phyloP scores from a whole-genome alignment of 441 rosid species.

The Cnidoscolus chayamansa region DNA sequence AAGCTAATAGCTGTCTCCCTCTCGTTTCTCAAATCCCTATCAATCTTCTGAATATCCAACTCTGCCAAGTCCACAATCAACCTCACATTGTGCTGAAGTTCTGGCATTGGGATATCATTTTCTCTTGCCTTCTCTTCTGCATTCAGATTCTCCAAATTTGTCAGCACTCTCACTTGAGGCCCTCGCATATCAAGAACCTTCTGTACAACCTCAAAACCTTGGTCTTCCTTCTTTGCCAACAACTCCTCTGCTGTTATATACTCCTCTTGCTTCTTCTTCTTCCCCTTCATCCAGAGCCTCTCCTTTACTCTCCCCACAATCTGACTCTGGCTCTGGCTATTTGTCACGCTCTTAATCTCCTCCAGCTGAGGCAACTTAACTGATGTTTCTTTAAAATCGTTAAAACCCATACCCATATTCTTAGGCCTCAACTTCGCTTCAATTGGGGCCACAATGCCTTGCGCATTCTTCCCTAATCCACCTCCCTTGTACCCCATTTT shows the following conservation, averaged over 20 bases:
- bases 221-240: constrained; percentile 70
- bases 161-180: constrained; percentile 70
- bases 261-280: constrained; percentile 42
- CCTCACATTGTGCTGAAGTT: constrained; percentile 79
- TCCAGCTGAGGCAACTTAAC: constrained; percentile 46
- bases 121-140: constrained; percentile 87
- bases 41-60: constrained; percentile 82
- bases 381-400: constrained; percentile 59
- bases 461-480: constrained; percentile 70
- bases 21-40: constrained; percentile 76
- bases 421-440: constrained; percentile 75
- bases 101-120: constrained; percentile 85
- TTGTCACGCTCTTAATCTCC: constrained; percentile 43
- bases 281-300: constrained; percentile 55
- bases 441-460: constrained; percentile 68
- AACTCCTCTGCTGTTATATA: constrained; percentile 60
- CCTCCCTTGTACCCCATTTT: constrained; percentile 89
- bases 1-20: constrained; percentile 74
- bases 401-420: constrained; percentile 76
- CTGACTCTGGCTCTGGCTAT: constrained; percentile 20
- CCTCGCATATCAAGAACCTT: constrained; percentile 93
- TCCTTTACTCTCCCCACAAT: constrained; percentile 39
- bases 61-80: constrained; percentile 77
- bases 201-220: constrained; percentile 72
- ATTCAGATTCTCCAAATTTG: constrained; percentile 79